Conservation (phyloP, 1,139 yeast species). For the Zygosaccharomyces pseudobailii region DNA sequence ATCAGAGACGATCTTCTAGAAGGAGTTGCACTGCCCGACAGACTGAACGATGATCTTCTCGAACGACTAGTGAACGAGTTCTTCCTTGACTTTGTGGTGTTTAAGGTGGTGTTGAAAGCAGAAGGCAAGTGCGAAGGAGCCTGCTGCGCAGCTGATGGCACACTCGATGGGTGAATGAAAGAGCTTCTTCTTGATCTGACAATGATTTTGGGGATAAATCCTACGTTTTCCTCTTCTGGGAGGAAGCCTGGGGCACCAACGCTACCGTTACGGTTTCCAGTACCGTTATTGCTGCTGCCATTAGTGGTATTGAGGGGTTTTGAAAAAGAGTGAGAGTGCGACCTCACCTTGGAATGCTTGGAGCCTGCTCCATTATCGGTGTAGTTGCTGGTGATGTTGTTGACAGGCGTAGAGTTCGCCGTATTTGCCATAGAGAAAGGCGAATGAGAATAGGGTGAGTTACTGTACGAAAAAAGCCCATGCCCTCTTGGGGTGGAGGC, state of each 20-base stretch:
- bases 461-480: not conserved
- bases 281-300: slow-evolving; percentile 1
- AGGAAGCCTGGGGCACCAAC: slow-evolving; percentile 6
- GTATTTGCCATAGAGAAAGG: slow-evolving; percentile 7
- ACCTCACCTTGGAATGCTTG: slow-evolving; percentile 28
- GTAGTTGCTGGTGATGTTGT: not conserved
- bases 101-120: slow-evolving; percentile 23
- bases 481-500: not conserved
- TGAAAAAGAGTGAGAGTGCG: slow-evolving; percentile 27
- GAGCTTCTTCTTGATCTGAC: slow-evolving; percentile 35
- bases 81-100: slow-evolving; percentile 30
- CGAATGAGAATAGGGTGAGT: slow-evolving; percentile 7
- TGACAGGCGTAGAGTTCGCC: not conserved
- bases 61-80: slow-evolving; percentile 32
- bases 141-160: slow-evolving; percentile 13
- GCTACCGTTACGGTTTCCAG: slow-evolving; percentile 1
- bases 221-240: slow-evolving; percentile 31
- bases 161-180: slow-evolving; percentile 16
- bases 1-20: slow-evolving; percentile 32
- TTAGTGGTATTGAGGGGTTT: slow-evolving; percentile 14
- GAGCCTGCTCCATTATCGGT: slow-evolving; percentile 14
- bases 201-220: slow-evolving; percentile 34
- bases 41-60: slow-evolving; percentile 31
- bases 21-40: slow-evolving; percentile 19
- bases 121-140: slow-evolving; percentile 15